These are phyloP conservation scores for Annulohypoxylon stygium DNA, from an alignment of 495 filamentous ascomycete genomes.

Conservation along the genomic window DNA sequence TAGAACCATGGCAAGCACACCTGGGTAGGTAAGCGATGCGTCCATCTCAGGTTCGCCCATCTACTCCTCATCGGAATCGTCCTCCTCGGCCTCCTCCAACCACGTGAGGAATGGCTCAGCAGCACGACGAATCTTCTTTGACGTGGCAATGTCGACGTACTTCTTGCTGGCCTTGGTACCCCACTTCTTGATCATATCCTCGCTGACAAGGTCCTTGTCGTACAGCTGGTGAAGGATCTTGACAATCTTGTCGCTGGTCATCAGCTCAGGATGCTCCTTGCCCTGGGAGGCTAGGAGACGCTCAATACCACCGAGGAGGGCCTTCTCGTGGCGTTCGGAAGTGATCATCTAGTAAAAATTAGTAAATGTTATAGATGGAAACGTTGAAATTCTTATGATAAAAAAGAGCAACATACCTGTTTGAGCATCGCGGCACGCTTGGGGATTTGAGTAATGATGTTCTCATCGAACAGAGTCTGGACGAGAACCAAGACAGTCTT, in stretches of 20 bases:
- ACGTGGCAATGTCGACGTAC: constrained; percentile 89
- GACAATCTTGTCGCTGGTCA: constrained; percentile 73
- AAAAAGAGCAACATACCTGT: constrained; percentile 69
- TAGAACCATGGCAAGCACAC: constrained; percentile 1
- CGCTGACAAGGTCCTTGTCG: constrained; percentile 85
- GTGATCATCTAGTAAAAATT: constrained; percentile 75
- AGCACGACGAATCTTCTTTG: constrained; percentile 95
- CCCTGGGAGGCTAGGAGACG: constrained; percentile 79
- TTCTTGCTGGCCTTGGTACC: constrained; percentile 96
- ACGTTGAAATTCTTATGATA: neutral
- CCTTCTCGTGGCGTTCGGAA: constrained; percentile 94
- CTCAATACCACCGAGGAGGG: constrained; percentile 96
- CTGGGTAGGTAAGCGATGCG: neutral
- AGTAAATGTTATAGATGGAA: constrained; percentile 42
- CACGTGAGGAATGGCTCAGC: constrained; percentile 94
- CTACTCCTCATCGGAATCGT: constrained; percentile 79
- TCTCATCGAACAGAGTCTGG: constrained; percentile 92
- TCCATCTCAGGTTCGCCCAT: neutral
- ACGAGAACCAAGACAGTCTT: constrained; percentile 91
- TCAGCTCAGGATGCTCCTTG: constrained; percentile 82
- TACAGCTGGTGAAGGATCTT: constrained; percentile 90
- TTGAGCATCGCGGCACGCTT: constrained; percentile 86
- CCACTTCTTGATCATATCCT: constrained; percentile 92
- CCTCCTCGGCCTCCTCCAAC: constrained; percentile 91
- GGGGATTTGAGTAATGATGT: constrained; percentile 84